Evolutionary conservation across 2,329 filamentous ascomycete genomes (phyloP), one percentile per base, ranked within the genome.

Genomic region (Penicillium sp.): DNA sequence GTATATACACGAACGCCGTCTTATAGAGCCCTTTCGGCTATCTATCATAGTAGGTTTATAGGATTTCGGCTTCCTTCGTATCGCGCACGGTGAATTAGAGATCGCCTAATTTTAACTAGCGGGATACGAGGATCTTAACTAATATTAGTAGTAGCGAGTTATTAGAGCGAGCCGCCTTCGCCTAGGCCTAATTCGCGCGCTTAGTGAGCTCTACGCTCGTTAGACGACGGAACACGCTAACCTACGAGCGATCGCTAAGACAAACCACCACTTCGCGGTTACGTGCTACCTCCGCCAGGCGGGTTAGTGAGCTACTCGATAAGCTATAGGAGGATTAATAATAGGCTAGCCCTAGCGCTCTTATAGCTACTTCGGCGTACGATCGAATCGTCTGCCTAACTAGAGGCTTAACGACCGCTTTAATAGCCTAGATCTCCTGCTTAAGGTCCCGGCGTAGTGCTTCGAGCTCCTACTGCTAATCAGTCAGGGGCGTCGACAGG

Each of bases 61-160:
- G 13, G 4, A 53, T 37, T 22, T 59, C 50, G 2, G 57, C 57
- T 1, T 59, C 49, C 15, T 47, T 59, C 0, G 38, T 15, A 15
- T 40, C 28, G 0, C 40, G 28, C 3, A 54, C 9, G 1, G 10
- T 54, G 1, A 59, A 35, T 12, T 24, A 24, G 22, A 59, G 1
- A 30, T 59, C 49, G 2, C 49, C 57, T 2, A 30, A 59, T 17
- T 47, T 54, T 1, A 59, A 6, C 40, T 53, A 13, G 4, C 40
- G 47, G 0, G 50, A 26, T n/a, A n/a, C 53, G 13, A 56, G 13
- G 40, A 56, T 33, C 10, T 8, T 38, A 19, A 53, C 51, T 5
- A 10, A 38, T 4, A 19, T 35, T 9, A 53, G 30, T 5, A 30
- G 10, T n/a, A 13, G 15, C 9, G 33, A 13, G 12, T 3, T 4